phyloP scores from a whole-genome alignment of 768 basidiomycete genomes.

The Tubosaeta sp. region DNA sequence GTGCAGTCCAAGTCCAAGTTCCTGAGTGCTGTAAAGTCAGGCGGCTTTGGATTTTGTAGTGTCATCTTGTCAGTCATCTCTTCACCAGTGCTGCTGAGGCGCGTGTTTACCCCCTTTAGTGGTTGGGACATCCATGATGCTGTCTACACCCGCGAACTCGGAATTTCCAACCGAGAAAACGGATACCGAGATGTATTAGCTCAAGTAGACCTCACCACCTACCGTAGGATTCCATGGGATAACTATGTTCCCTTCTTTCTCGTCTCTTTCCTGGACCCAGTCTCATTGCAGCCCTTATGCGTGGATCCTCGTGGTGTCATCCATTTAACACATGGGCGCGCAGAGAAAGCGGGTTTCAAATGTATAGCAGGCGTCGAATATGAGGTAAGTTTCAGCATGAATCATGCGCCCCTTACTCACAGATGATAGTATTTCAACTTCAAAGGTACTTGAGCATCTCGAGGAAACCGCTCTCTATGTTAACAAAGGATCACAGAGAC shows the following conservation, averaged over 20 bases:
- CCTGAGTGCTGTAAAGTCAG: constrained; percentile 67
- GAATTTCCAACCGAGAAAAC: constrained; percentile 87
- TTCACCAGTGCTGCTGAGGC: background rate
- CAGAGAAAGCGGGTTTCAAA: constrained; percentile 45
- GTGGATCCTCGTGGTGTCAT: constrained; percentile 89
- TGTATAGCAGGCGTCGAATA: constrained; percentile 91
- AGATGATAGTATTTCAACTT: constrained; percentile 77
- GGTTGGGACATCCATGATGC: constrained; percentile 93
- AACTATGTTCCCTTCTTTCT: constrained; percentile 91
- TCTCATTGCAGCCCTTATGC: constrained; percentile 67
- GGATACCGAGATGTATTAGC: constrained; percentile 91
- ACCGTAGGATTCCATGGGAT: constrained; percentile 90
- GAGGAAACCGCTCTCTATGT: background rate
- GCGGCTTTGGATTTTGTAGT: constrained; percentile 92
- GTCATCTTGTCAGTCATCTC: constrained; percentile 73
- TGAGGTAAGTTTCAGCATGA: constrained; percentile 53
- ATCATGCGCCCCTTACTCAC: constrained; percentile 3
- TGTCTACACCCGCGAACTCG: constrained; percentile 79
- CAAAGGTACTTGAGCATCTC: constrained; percentile 51
- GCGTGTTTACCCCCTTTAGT: constrained; percentile 33
- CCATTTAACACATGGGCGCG: constrained; percentile 50
- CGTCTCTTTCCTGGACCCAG: constrained; percentile 85
- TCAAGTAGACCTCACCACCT: constrained; percentile 80
- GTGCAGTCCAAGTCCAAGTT: constrained; percentile 88
- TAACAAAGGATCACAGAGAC: constrained; percentile 56